Evolutionary conservation across 1,139 yeast species (phyloP), one percentile per base, ranked within the genome.

Genomic region (Protomyces arabidopsidicola): DNA sequence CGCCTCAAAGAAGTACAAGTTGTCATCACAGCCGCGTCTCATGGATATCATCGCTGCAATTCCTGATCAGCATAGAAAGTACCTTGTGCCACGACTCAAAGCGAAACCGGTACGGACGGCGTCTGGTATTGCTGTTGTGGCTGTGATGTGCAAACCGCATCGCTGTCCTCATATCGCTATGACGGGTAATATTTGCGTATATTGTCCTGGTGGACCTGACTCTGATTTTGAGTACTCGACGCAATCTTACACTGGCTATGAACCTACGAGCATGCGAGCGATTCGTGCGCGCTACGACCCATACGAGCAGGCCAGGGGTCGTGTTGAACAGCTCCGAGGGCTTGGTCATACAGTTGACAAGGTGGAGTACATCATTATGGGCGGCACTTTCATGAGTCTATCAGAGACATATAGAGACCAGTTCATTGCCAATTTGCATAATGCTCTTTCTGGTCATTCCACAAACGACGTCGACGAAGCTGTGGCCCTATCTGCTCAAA

Each of bases 201-300:
- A 93, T 74, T 93, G 99, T 77, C 99, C 99, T 3, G 99, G 99
- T 66, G 99, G 99, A 0, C 99, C 99, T 1, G 99, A 93, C 75
- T 87, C 96, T 1, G 99, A 93, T 77, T 93, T 93, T 73, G 99
- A 93, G 74, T 93, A 93, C 75, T 89, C 97, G 0, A 93, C 99
- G 1, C 99, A 93, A 76, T 90, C 98, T 1, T 93, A 93, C 72
- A 93, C 99, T 0, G 99, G 99, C 50, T 93, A 95, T 73, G 99
- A 93, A 74, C 99, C 99, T 6, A 93, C 99, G 0, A 90, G 97
- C 1, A 93, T 93, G 99, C 82, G 99, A 71, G 98, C 98, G 10
- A 93, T 93, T 69, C 81, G 98, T 69, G 98, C 98, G 0, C 82
- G 98, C 70, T 95, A 93, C 73, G 98, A 93, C 74, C 98, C 99